These are phyloP conservation scores for Kluyveromyces aestuarii DNA, from an alignment of 805 yeast genomes.

Conservation along the genomic window DNA sequence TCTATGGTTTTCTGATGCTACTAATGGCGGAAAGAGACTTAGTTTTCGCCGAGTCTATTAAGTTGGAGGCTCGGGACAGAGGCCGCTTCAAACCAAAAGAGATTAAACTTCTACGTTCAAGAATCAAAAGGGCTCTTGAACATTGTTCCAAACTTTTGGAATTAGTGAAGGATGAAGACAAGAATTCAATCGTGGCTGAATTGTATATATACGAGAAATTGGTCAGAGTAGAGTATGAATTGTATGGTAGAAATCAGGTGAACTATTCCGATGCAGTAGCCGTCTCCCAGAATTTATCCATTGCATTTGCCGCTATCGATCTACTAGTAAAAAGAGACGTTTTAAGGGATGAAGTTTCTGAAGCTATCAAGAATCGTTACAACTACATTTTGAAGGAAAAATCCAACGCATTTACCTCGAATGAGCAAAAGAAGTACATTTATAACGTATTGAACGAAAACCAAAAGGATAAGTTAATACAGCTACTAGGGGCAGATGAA, in stretches of 20 bases:
- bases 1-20: constrained; percentile 50
- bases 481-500: constrained; percentile 29
- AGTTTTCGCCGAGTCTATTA: constrained; percentile 22
- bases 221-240: constrained; percentile 35
- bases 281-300: constrained; percentile 17
- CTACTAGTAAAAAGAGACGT: constrained; percentile 10
- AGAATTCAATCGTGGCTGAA: constrained; percentile 30
- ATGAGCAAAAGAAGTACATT: constrained; percentile 19
- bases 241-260: constrained; percentile 15
- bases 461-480: constrained; percentile 28
- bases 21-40: constrained; percentile 68
- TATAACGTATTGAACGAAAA: constrained; percentile 9
- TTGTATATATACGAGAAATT: constrained; percentile 38
- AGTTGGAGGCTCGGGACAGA: constrained; percentile 23
- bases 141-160: constrained; percentile 36
- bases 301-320: constrained; percentile 19
- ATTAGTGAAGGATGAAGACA: constrained; percentile 33
- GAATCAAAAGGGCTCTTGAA: constrained; percentile 54
- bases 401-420: constrained; percentile 16
- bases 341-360: constrained; percentile 13
- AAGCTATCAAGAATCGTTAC: constrained; percentile 18
- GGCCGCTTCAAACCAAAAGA: constrained; percentile 25
- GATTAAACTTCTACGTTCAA: constrained; percentile 46
- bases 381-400: constrained; percentile 23
- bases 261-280: constrained; percentile 11